Base-by-base conservation (phyloP, 164 flowering plant species). In the Echeveria elegans region DNA sequence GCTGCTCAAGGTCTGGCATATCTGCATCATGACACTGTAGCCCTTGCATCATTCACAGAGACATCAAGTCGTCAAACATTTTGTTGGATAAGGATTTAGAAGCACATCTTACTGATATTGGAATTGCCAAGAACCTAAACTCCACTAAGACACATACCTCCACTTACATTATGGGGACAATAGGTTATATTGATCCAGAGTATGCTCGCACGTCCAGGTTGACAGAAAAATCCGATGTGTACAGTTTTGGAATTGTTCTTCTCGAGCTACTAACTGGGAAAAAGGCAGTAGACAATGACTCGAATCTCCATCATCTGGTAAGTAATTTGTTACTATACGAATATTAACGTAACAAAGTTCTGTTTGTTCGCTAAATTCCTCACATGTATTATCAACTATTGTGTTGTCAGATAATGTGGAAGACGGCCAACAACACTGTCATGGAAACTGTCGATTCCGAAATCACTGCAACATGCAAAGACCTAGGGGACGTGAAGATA, bases 101-200 rank as follows among this genome's bases (percentile, higher is more conserved):
- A 77, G 86, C 99, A 11, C 99, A 92, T 79, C 86, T 95, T 41
- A 89, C 97, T 15, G 99, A 95, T 75, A 92, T 95, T 70, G 99
- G 99, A 43, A 95, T 95, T 66, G 99, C 99, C 5, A 95, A 90
- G 81, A 85, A 83, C 67, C 66, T 95, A 8, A 86, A 90, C 73
- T 12, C 78, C 4, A 81, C 97, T 5, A 92, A 92, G 73, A 71
- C 97, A 12, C 76, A 87, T 59, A 92, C 99, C 2, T 88, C 96
- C 4, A 95, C 99, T 0, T 95, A 83, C 66, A 70, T 95, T 7
- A 84, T 92, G 97, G 99, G 99, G 16, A 95, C 99, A 41, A 92
- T 95, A 67, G 99, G 99, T 2, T 92, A 95, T 72, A 95, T 95
- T 18, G 99, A 95, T 66, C 99, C 99, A 0, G 99, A 95, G 75